Evolutionary conservation across 352 stramenopile species (phyloP), one percentile per base, ranked within the genome.

Genomic region (Phytophthora sp.): DNA sequence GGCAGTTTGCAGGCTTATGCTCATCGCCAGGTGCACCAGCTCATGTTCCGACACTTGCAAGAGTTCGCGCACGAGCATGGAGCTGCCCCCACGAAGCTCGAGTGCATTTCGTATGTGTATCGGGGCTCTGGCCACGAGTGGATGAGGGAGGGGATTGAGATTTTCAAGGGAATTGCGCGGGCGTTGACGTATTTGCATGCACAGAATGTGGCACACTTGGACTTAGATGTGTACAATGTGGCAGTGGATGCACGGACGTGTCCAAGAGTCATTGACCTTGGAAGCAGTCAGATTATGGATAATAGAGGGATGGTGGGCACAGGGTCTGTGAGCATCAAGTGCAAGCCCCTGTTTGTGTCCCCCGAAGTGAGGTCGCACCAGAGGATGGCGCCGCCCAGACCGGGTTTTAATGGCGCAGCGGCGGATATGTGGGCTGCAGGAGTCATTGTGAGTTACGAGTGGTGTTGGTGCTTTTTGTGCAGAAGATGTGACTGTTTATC

Each of bases 221-320:
- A 95, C 65, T 56, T 95, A 8, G 87, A 95, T 68, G 86, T 93
- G 45, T 95, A 93, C 73, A 95, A 95, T 60, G 75, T 95, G 24
- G 85, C 85, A 16, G 80, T 95, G 41, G 87, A 94, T 66, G 76
- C 70, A 55, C 62, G 75, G 15, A 51, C 62, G 20, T 63, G 69
- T 39, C 71, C 84, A 20, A 86, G 87, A 39, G 86, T 95, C 57
- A 91, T 95, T 50, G 87, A 95, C 55, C 66, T 93, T 7, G 87
- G 87, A 27, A 94, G 85, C 66, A 84, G 71, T 52, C 87, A 92
- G 64, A 66, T 95, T 36, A 85, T 93, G 65, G 84, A 94, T 57
- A 77, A 91, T 60, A 69, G 77, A 38, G 76, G 80, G 0, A 29
- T 86, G 24, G 87, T 88, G 21, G 85, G 80, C 1, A 74, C 61